These are phyloP conservation scores for Ceratobasidium sp. DNA, from an alignment of 1,284 basidiomycete genomes.

Conservation along the genomic window DNA sequence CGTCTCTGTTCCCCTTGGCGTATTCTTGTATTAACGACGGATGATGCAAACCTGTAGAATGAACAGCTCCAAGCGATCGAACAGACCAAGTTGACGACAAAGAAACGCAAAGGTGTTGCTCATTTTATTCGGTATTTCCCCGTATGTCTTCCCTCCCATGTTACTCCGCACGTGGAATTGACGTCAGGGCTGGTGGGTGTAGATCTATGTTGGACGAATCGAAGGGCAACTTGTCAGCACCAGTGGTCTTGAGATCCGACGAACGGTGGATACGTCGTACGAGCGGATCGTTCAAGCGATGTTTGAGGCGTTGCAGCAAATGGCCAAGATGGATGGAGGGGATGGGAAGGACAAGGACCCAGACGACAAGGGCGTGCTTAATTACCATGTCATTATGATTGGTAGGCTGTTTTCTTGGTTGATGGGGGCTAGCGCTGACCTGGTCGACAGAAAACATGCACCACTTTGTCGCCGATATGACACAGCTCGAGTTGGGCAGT, in stretches of 20 bases:
- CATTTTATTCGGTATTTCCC: slow-evolving; percentile 96
- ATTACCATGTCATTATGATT: slow-evolving; percentile 95
- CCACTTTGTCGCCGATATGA: slow-evolving; percentile 87
- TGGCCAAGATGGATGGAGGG: slow-evolving; percentile 90
- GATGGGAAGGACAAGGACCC: slow-evolving; percentile 66
- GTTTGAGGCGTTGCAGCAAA: slow-evolving; percentile 93
- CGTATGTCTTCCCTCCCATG: slow-evolving; percentile 55
- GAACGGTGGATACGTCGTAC: slow-evolving; percentile 85
- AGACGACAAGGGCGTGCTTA: slow-evolving; percentile 96
- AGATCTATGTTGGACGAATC: slow-evolving; percentile 81
- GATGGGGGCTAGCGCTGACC: background rate
- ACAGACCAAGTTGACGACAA: slow-evolving; percentile 89
- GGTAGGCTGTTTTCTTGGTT: slow-evolving; percentile 67
- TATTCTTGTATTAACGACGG: background rate
- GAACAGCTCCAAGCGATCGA: slow-evolving; percentile 93
- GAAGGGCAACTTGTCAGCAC: slow-evolving; percentile 88
- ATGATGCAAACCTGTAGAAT: slow-evolving; percentile 63
- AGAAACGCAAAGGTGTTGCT: slow-evolving; percentile 93
- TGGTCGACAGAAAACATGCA: slow-evolving; percentile 89
- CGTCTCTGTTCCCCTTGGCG: slow-evolving; percentile 55
- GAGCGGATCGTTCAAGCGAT: slow-evolving; percentile 89
- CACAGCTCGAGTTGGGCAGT: slow-evolving; percentile 75
- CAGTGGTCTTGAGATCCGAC: slow-evolving; percentile 83
- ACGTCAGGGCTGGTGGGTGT: background rate
- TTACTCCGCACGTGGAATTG: background rate